Conservation (phyloP, 2,329 filamentous ascomycete genomes). For the Clarireedia monteithiana region DNA sequence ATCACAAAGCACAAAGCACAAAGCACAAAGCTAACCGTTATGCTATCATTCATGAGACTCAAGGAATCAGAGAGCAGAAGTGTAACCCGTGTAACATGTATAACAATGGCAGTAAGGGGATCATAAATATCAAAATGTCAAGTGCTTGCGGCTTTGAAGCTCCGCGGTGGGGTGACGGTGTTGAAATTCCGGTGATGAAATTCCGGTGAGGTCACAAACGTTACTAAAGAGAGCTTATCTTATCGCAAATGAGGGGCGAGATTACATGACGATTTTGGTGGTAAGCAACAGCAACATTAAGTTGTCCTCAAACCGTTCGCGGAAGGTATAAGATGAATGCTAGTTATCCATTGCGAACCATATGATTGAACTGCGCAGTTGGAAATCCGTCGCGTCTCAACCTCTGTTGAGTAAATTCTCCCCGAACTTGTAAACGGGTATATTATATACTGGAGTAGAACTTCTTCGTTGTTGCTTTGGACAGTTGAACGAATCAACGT, state of each 20-base stretch:
- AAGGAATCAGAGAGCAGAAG: not conserved
- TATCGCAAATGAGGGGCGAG: conserved; percentile 7
- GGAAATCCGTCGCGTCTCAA: too few relatives aligned
- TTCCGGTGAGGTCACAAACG: conserved; percentile 7
- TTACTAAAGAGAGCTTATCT: conserved; percentile 1
- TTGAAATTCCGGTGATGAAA: conserved; percentile 4
- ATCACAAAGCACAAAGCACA: not conserved
- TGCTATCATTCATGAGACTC: not conserved
- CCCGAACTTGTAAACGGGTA: too few relatives aligned
- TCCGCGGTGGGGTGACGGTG: conserved; percentile 6
- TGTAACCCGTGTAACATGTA: not conserved
- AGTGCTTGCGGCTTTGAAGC: not conserved
- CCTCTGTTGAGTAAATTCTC: too few relatives aligned
- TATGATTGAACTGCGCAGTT: too few relatives aligned
- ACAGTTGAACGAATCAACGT: too few relatives aligned
- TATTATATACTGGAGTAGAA: too few relatives aligned
- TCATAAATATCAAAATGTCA: conserved; percentile 2
- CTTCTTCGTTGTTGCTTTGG: too few relatives aligned
- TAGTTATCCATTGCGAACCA: too few relatives aligned
- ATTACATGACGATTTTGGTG: too few relatives aligned
- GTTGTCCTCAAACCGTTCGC: too few relatives aligned
- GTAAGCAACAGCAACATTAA: too few relatives aligned
- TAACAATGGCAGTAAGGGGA: not conserved
- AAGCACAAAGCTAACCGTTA: not conserved
- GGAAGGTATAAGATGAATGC: too few relatives aligned